A percentile compares a stretch with the other conserved stretches of the same genome.
Evolutionary conservation across 192 early-diverging fungal genomes (phyloP).

Genomic region (Rhizoclosmatium sp.): DNA sequence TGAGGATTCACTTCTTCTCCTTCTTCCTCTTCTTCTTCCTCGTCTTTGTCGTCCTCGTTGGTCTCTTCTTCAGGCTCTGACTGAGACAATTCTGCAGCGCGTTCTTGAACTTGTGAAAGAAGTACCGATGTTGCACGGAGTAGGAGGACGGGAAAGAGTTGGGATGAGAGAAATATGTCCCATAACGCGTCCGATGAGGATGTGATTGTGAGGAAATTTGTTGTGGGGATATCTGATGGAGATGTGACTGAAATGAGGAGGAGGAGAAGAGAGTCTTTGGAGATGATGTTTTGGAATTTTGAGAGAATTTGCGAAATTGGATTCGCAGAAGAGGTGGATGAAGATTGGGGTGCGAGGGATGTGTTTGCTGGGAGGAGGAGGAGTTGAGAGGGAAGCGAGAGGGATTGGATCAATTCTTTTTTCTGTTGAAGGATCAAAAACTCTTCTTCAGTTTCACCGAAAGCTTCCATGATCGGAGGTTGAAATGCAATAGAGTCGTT

Average conservation of each 20-base stretch:
- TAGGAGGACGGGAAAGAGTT: constrained; percentile 2
- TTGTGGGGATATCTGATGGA: not conserved
- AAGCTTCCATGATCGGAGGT: constrained; percentile 43
- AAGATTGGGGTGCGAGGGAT: not conserved
- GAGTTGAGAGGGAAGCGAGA: not conserved
- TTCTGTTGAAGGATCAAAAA: not conserved
- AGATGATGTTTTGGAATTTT: not conserved
- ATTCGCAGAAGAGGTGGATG: not conserved
- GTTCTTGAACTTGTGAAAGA: constrained; percentile 4
- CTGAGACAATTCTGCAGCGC: not conserved
- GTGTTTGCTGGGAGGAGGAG: not conserved
- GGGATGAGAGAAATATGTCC: not conserved
- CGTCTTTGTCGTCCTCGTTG: constrained; percentile 13
- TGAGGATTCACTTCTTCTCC: constrained; percentile 7
- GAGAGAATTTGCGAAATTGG: not conserved
- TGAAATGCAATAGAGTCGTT: constrained; percentile 38
- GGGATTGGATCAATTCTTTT: not conserved
- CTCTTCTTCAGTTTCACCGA: constrained; percentile 32
- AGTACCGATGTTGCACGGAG: constrained; percentile 22
- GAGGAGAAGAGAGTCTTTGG: constrained; percentile 12
- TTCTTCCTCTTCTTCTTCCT: not conserved
- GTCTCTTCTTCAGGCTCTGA: not conserved
- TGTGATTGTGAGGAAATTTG: too few species aligned
- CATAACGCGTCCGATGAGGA: not conserved
- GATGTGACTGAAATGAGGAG: constrained; percentile 8